Base-by-base conservation (phyloP, 768 basidiomycete genomes). In the Podaxis pistillaris region DNA sequence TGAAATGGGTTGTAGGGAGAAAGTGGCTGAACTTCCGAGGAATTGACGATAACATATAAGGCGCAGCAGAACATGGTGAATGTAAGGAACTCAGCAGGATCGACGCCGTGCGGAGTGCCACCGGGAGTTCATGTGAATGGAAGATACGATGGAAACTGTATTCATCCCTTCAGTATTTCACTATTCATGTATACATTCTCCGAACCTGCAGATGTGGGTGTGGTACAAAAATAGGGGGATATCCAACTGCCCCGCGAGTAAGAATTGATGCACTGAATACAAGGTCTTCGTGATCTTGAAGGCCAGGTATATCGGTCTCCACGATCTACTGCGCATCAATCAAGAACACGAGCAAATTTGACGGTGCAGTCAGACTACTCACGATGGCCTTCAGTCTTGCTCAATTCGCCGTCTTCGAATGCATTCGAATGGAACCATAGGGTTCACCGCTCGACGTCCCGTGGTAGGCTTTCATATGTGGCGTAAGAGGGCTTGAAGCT, bases 401-500 rank as follows among this genome's bases (percentile, higher is more conserved):
- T 12, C 26, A 28, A 24, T 41, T 60, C 38, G 33, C 37, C 26
- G 38, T n/a, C 59, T 51, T 51, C 49, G 24, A 26, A 38, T 9
- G 22, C 38, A 4, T 60, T 60, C 40, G 13, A 17, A 33, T 41
- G 59, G 49, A 53, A 60, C 22, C 50, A 41, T 53, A 41, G 40
- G 56, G 41, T 56, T 28, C 40, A 28, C 37, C 38, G 56, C 30
- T 41, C 24, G 22, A 56, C 15, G 26, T 53, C 17, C 15, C 15
- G 30, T 17, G n/a, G 30, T 13, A 41, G 22, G 30, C 26, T 56
- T 33, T 26, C 22, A 36, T 5, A 56, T 30, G 44, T 46, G 36
- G 36, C 38, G 54, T 37, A 40, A 26, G 37, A 56, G 24, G 19
- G n/a, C 12, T 56, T 38, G 22, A 50, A 24, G 22, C 49, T 50